Base-by-base conservation (phyloP, 352 stramenopile species). In the Phytophthora meadii region DNA sequence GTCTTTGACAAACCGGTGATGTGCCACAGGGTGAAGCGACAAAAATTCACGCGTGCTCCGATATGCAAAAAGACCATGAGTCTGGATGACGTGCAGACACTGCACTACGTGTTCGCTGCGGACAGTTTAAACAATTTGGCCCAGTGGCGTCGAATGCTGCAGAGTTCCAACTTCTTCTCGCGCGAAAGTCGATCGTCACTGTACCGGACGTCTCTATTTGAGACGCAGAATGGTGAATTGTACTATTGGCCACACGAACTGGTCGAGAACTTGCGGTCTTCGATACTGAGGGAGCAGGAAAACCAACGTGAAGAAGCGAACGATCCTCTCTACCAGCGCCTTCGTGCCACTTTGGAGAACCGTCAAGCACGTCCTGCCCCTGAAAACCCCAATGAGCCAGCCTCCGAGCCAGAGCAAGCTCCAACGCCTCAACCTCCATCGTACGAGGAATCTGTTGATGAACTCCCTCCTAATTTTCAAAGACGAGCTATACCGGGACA, bases 31-130 rank as follows among this genome's bases (percentile, higher is more conserved):
- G 47, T 84, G 0, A 64, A 52, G 7, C 24, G 58, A 32, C 54
- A 72, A 1, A 76, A 72, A n/a, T 82, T 82, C 59, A 83, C 60
- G 2, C 78, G 78, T 11, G 67, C 79, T 1, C 64, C 60, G 1
- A 76, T 81, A 47, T 81, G 72, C 58, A 59, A 49, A 27, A 81
- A 81, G 50, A 81, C 69, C 25, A 87, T 77, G 68, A 75, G 71
- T 24, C 54, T 80, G 17, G 72, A 70, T 12, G 39, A 75, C 14
- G 72, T 81, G 5, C 42, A 81, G 45, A 79, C 67, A 9, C 34
- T 68, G 17, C 69, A 84, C 36, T 53, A 72, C 15, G 51, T 82
- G 8, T 85, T 87, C n/a, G 79, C 76, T 5, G 61, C 74, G 0
- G 79, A 87, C 37, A 82, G 61, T 22, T 61, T 84, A 5, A 59